A percentile compares a stretch with the other conserved stretches of the same genome.
These are phyloP conservation scores for Daldinia eschscholtzii DNA, from an alignment of 2,329 filamentous ascomycete genomes.

Conservation along the genomic window DNA sequence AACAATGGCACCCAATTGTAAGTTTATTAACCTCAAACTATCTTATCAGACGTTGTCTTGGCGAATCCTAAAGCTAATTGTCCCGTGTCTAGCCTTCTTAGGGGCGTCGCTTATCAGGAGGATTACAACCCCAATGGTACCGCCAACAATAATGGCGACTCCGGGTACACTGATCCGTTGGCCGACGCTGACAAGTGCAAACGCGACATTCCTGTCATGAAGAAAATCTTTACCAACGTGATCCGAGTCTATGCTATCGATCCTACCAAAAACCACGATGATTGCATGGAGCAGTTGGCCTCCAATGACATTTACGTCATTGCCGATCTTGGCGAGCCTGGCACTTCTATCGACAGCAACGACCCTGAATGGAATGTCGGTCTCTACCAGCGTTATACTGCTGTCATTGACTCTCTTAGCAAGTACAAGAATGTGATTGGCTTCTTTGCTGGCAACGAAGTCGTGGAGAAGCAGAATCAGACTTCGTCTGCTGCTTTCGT, in stretches of 20 bases:
- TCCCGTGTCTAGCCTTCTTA: constrained; percentile 71
- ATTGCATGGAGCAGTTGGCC: constrained; percentile 86
- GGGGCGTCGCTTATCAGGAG: constrained; percentile 95
- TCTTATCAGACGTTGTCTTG: constrained; percentile 23
- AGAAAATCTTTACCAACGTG: constrained; percentile 85
- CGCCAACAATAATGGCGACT: constrained; percentile 56
- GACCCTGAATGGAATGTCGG: constrained; percentile 81
- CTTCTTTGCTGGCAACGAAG: constrained; percentile 99
- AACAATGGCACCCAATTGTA: constrained; percentile 79
- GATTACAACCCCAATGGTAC: constrained; percentile 71
- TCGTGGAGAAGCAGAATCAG: constrained; percentile 90
- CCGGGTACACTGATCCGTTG: constrained; percentile 83
- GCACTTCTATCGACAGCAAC: constrained; percentile 86
- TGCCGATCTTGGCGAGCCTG: constrained; percentile 87
- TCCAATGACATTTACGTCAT: constrained; percentile 95
- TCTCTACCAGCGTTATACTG: constrained; percentile 84
- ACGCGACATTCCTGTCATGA: constrained; percentile 86
- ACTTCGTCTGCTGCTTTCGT: constrained; percentile 92
- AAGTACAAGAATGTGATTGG: constrained; percentile 93
- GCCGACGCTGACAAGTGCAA: constrained; percentile 77
- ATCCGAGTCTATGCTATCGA: constrained; percentile 97
- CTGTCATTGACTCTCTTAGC: constrained; percentile 83
- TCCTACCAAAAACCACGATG: constrained; percentile 79
- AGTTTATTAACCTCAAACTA: constrained; percentile 21
- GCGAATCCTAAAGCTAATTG: constrained; percentile 40